Evolutionary conservation across 306 rosid genomes (phyloP).

Genomic region (Acacia crassicarpa): DNA sequence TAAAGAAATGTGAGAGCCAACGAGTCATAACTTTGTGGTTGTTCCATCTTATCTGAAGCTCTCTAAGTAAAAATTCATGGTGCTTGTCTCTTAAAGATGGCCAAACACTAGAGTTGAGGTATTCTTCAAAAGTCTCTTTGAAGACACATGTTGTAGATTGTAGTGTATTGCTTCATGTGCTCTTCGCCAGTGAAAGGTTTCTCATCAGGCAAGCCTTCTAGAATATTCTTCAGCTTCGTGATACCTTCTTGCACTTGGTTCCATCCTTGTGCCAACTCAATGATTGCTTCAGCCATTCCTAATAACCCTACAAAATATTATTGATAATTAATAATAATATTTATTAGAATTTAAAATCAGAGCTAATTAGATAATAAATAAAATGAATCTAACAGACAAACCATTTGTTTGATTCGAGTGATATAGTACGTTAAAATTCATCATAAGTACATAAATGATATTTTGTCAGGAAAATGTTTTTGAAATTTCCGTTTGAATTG

Average conservation of each 20-base stretch:
- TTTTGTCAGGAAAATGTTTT: too few species aligned
- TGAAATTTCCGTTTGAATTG: too few species aligned
- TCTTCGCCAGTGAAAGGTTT: background rate
- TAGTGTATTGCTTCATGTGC: background rate
- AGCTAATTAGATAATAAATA: background rate
- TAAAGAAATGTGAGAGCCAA: slow-evolving; percentile 37
- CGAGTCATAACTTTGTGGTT: slow-evolving; percentile 40
- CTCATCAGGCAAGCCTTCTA: background rate
- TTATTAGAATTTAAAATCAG: too few species aligned
- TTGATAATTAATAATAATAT: too few species aligned
- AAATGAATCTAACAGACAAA: background rate
- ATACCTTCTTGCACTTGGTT: background rate
- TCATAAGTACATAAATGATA: too few species aligned
- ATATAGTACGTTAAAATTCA: too few species aligned
- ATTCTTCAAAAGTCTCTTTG: slow-evolving; percentile 38
- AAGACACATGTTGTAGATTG: slow-evolving; percentile 46
- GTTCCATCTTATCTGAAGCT: slow-evolving; percentile 50
- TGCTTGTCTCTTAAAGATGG: slow-evolving; percentile 51
- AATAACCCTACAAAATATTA: background rate
- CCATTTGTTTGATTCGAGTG: background rate
- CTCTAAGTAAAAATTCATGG: slow-evolving; percentile 48
- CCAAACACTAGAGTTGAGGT: slow-evolving; percentile 30
- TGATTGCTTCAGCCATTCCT: background rate
- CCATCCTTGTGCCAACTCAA: background rate
- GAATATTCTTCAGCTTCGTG: background rate